These are phyloP conservation scores for Paulownia fortunei DNA, from an alignment of 257 asterid species.

Conservation along the genomic window DNA sequence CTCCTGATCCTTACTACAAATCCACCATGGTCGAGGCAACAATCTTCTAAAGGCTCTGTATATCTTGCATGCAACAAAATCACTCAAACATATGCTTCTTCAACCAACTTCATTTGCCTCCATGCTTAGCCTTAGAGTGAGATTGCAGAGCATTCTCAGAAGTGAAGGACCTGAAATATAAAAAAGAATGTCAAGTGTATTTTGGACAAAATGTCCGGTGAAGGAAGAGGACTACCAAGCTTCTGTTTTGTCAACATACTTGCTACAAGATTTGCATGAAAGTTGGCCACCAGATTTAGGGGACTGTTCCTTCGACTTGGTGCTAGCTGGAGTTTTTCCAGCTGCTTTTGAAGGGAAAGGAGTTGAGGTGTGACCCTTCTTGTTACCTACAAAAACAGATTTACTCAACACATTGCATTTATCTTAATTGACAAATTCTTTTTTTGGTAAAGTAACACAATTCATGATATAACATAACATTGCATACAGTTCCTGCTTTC, in stretches of 20 bases:
- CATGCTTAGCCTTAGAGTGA: conserved; percentile 43
- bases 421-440: neutral
- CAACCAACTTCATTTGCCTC: conserved; percentile 38
- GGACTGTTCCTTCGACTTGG: conserved; percentile 34
- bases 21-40: conserved; percentile 1
- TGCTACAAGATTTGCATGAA: conserved; percentile 37
- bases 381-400: conserved; percentile 36
- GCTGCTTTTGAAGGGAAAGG: conserved; percentile 38
- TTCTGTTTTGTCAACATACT: conserved; percentile 27
- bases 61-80: neutral
- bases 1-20: conserved; percentile 17
- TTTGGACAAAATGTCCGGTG: neutral
- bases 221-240: neutral
- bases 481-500: neutral
- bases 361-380: conserved; percentile 35
- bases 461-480: too few species aligned
- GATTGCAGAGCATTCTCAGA: conserved; percentile 27
- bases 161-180: conserved; percentile 35
- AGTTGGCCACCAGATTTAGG: conserved; percentile 43
- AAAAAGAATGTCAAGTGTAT: neutral
- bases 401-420: too few species aligned
- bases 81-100: neutral
- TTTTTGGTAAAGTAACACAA: neutral
- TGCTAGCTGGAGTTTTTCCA: conserved; percentile 30
- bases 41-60: neutral